Evolutionary conservation across 2,329 filamentous ascomycete genomes (phyloP), one percentile per base, ranked within the genome.

Genomic region (Arachnomyces sp.): DNA sequence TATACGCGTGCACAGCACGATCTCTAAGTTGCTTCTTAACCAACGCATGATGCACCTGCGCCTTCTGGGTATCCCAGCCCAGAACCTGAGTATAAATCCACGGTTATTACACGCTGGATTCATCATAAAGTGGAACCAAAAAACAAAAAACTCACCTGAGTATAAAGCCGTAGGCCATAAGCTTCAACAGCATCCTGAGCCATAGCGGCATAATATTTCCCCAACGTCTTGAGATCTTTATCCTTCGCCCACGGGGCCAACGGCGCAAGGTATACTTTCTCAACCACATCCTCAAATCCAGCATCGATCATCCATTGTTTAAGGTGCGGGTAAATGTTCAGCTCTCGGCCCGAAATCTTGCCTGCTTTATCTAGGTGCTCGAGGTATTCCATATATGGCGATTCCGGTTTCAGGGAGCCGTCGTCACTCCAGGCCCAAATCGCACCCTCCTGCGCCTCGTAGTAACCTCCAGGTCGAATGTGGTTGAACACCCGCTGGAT

Each of bases 161-260:
- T 59, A 40, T 57, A 54, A n/a, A 58, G 43, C 6, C 51, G 45
- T 42, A 57, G 40, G 11, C 50, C 51, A 18, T 54, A 51, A 0
- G 51, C 49, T 20, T 49, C 43, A 11, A 57, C 42, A 16, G 48
- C 49, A 34, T 56, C 48, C 15, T 43, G 43, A 28, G 53, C 43
- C 18, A 53, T 45, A 11, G 48, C 35, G 28, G 44, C 45, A 11
- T 52, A 36, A 25, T 48, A 55, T 25, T 48, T 40, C 8, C 72
- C 72, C 2, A 76, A 49, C 38, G 72, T 64, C 51, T 74, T 76
- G 36, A 68, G 60, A 17, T 64, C 60, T 7, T 59, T 57, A 29
- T 72, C 66, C 34, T 63, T 66, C 0, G 70, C 68, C 59, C 58
- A 61, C 6, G 50, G 39, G 2, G 58, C 58, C 12, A 62, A 40